Base-by-base conservation (phyloP, 2,329 filamentous ascomycete species). In the Talaromyces funiculosus region DNA sequence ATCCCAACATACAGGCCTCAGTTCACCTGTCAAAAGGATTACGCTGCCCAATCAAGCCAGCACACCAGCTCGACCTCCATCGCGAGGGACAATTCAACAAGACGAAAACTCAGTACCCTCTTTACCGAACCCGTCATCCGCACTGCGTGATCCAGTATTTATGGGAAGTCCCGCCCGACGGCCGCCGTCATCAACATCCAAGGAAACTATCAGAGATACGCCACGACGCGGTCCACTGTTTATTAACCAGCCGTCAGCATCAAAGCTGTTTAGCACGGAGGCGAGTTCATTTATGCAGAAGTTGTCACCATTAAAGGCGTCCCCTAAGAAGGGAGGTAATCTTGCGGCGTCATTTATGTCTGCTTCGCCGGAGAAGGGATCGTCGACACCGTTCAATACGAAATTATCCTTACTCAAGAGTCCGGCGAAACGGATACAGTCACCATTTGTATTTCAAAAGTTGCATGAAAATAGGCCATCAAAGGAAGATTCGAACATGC, bases 141-240 rank as follows among this genome's bases (percentile, higher is more conserved):
- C 72, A 58, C 68, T 73, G 26, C 68, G 66, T n/a, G 72, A 72
- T 10, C 68, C 69, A 2, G 54, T 67, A 5, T 69, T 76, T 40
- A 72, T 77, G 68, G 72, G 73, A 35, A 80, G 77, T 61, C 78
- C 79, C 24, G 75, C 79, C 10, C 73, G 75, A 59, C 70, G 77
- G 45, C 73, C 74, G n/a, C 75, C 77, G 4, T 64, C 72, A 33
- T 80, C 78, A 9, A 76, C 79, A 9, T 75, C 74, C 66, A 75
- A 77, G 61, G 75, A 75, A 59, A 71, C 68, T 2, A 63, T 80
- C 53, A 75, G 73, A 62, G 72, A 76, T 47, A 77, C 76, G 1
- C 75, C 77, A 1, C 76, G 70, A 31, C 71, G 72, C 22, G 72
- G 67, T 18, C 67, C 68, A 4, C 62, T 73, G 4, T 62, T 70